Evolutionary conservation across 1,139 yeast genomes (phyloP), one percentile per base, ranked within the genome.

Genomic region (Scheffersomyces insectosa): DNA sequence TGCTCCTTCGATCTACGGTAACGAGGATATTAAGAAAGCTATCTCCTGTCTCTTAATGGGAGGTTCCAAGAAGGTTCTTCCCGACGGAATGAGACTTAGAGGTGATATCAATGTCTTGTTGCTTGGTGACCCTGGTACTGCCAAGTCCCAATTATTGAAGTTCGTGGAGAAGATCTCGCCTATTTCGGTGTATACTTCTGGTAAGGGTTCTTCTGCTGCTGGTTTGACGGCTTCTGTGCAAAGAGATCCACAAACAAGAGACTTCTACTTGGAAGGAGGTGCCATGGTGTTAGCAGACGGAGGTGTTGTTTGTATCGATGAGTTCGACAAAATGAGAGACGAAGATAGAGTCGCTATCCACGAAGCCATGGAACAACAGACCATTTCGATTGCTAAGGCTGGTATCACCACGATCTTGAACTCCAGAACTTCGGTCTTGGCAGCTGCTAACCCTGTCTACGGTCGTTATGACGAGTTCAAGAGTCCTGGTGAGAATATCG

Each of bases 361-460:
- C 66, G 99, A 93, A 75, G 99, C 99, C 7, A 93, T 93, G 99
- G 99, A 93, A 72, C 99, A 93, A 68, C 99, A 93, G 68, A 93
- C 99, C 0, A 93, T 93, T 52, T 91, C 98, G n/a, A 90, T 93
- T 63, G 99, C 99, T 38, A 93, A 93, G 65, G 99, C 99, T 8
- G 99, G 99, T 65, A 93, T 93, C 55, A 93, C 98, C 3, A 95
- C 99, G 0, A 90, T 93, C 44, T 77, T 93, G 52, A 93, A 93
- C 64, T 91, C 99, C 2, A 79, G 99, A 69, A 93, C 99, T 1
- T 85, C 96, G 33, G 99, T 95, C 1, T 73, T 95, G 41, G 99
- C 99, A 0, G 99, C 99, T 23, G 99, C 99, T 5, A 95, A 95
- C 65, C 99, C 99, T 6, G 83, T 90, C 28, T 93, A 87, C 63